Base-by-base conservation (phyloP, 2,329 filamentous ascomycete genomes). In the Phialemoniopsis sp. region DNA sequence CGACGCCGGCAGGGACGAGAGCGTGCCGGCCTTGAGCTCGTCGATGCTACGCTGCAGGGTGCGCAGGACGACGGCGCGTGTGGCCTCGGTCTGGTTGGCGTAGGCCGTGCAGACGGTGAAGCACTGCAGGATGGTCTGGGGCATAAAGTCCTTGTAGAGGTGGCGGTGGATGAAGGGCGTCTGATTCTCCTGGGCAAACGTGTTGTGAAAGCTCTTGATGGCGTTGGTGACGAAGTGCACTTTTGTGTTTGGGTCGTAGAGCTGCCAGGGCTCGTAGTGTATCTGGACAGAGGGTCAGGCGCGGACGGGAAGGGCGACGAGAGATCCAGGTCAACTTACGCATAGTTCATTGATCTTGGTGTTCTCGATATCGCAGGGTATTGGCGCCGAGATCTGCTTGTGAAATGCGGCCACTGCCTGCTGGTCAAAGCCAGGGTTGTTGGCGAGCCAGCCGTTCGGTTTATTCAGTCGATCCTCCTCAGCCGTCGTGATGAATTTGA, bases 41-140 rank as follows among this genome's bases (percentile, higher is more conserved):
- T 40, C 38, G n/a, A 46, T 43, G 38, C 36, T 49, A 19, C 38
- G 30, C n/a, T 54, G 46, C 10, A 61, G 29, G 3, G 52, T 42
- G 19, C 47, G 48, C 38, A 62, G 48, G 8, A 55, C 51, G 47
- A 58, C 57, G 29, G 49, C 30, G 15, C 46, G 51, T 32, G 54
- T 61, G 9, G 32, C 42, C 13, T 44, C 42, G 3, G 53, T 59
- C n/a, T 53, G 49, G 40, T 50, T 57, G 5, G 42, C 32, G 42
- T 60, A 60, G 21, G 60, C 52, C 13, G 56, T 46, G 36, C 48
- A 50, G 6, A 46, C 46, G 7, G 54, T 44, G 37, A 62, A 61
- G 43, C 57, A 60, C 16, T 51, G 46, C 15, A 54, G 21, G n/a
- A 61, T 58, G 39, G 46, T 56, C 18, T 41, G 42, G 6, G 56